These are phyloP conservation scores for Cercophora scortea DNA, from an alignment of 495 filamentous ascomycete species.

Conservation along the genomic window DNA sequence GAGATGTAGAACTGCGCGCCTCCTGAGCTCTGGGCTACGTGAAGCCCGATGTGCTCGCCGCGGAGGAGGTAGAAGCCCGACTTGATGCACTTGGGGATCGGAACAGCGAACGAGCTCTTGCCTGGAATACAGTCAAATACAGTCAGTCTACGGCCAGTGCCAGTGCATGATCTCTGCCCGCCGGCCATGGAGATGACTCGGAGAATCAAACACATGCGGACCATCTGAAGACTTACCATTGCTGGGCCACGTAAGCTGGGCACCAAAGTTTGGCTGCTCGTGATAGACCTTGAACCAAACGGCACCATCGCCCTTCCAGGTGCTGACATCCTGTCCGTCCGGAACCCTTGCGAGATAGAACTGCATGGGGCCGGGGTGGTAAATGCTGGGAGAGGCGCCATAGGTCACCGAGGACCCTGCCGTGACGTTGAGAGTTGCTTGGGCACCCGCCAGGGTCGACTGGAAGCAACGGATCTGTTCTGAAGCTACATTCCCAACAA, in stretches of 20 bases:
- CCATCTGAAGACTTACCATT: slow-evolving; percentile 16
- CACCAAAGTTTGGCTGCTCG: slow-evolving; percentile 31
- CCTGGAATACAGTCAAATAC: too few relatives aligned
- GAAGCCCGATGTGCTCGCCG: slow-evolving; percentile 50
- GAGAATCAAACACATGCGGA: not conserved
- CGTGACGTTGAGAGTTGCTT: slow-evolving; percentile 24
- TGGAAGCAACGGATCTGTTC: slow-evolving; percentile 43
- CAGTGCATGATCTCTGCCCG: too few relatives aligned
- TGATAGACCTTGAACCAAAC: slow-evolving; percentile 51
- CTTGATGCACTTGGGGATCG: slow-evolving; percentile 40
- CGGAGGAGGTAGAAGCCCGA: slow-evolving; percentile 51
- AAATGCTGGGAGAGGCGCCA: slow-evolving; percentile 28
- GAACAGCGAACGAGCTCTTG: slow-evolving; percentile 24
- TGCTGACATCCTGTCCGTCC: slow-evolving; percentile 27
- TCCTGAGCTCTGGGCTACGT: slow-evolving; percentile 31
- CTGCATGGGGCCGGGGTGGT: slow-evolving; percentile 38
- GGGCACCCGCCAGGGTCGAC: slow-evolving; percentile 18
- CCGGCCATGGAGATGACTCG: not conserved
- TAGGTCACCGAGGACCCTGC: slow-evolving; percentile 39
- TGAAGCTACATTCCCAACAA: slow-evolving; percentile 35
- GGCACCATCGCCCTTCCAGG: slow-evolving; percentile 38
- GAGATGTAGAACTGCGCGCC: slow-evolving; percentile 47
- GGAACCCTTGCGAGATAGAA: slow-evolving; percentile 44
- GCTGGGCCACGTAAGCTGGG: slow-evolving; percentile 34
- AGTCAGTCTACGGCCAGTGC: too few relatives aligned